phyloP scores from a whole-genome alignment of 306 rosid species.

The Fagus sylvatica region DNA sequence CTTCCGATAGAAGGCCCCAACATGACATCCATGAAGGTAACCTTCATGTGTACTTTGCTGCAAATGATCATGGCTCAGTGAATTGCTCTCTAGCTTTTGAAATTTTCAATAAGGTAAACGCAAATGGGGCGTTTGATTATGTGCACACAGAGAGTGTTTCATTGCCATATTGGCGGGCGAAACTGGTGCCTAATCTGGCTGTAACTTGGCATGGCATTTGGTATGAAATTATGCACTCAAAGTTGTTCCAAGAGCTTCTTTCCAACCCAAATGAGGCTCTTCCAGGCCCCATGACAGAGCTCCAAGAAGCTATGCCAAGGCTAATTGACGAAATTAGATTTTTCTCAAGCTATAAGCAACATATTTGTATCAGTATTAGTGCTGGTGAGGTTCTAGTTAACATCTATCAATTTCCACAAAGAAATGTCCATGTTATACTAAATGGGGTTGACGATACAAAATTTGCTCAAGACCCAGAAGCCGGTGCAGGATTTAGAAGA shows the following conservation, averaged over 20 bases:
- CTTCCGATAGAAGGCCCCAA: constrained; percentile 29
- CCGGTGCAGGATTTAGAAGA: constrained; percentile 14
- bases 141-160: constrained; percentile 34
- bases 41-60: constrained; percentile 32
- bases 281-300: constrained; percentile 12
- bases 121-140: constrained; percentile 25
- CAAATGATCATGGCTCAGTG: constrained; percentile 28
- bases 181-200: constrained; percentile 26
- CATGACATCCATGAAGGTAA: constrained; percentile 29
- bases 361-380: constrained; percentile 31
- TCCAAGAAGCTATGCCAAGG: constrained; percentile 33
- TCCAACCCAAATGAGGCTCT: background rate
- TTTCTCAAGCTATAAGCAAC: constrained; percentile 24
- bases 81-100: constrained; percentile 29
- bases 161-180: constrained; percentile 30
- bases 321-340: constrained; percentile 25
- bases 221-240: constrained; percentile 35
- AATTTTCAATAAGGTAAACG: constrained; percentile 12
- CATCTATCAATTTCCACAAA: constrained; percentile 27
- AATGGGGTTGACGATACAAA: too few species aligned
- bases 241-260: constrained; percentile 31
- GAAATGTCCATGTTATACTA: constrained; percentile 25
- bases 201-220: constrained; percentile 39
- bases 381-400: constrained; percentile 28
- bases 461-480: background rate